Evolutionary conservation across 306 rosid species (phyloP), one percentile per base, ranked within the genome.

Genomic region (Trifolium subterraneum): DNA sequence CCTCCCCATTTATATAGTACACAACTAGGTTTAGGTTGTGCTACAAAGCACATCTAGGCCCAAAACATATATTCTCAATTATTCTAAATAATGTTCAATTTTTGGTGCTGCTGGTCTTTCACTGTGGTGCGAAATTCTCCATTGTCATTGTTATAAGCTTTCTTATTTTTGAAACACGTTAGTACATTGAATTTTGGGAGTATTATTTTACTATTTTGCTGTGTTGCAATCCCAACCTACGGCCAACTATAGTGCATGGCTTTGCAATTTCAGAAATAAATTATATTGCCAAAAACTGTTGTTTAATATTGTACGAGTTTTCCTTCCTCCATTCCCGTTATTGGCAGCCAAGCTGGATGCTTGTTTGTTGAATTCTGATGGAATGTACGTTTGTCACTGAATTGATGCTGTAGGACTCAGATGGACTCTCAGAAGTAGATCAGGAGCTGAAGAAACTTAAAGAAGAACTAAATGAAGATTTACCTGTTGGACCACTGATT

Each of bases 401-500:
- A n/a, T 80, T 82, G 56, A 39, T 80, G 83, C 69, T 70, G 50
- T 74, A 94, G 99, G 93, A 87, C 77, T 86, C 88, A 2, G 92
- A 87, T 15, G 93, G 91, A 52, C 82, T 92, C 64, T 87, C 95
- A 63, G 95, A 84, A 87, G 86, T 91, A 59, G 91, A 91, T 77
- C 86, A 76, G 75, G 91, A 85, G 60, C 81, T 94, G 80, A 92
- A 88, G 87, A 84, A 83, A 81, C 85, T 92, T 55, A 94, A 94
- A 85, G 99, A 92, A 69, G 87, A 94, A 68, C 88, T 94, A 55
- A 73, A 63, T 81, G 96, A 92, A 65, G 87, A 89, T 84, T 84
- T 88, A 54, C 99, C 97, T 0, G 95, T 90, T 59, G 99, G 99
- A 70, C 96, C 97, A 35, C 84, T 94, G 76, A 87, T 92, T 67